Evolutionary conservation across 2,329 filamentous ascomycete genomes (phyloP).

Genomic region (Aquanectria penicillioides): DNA sequence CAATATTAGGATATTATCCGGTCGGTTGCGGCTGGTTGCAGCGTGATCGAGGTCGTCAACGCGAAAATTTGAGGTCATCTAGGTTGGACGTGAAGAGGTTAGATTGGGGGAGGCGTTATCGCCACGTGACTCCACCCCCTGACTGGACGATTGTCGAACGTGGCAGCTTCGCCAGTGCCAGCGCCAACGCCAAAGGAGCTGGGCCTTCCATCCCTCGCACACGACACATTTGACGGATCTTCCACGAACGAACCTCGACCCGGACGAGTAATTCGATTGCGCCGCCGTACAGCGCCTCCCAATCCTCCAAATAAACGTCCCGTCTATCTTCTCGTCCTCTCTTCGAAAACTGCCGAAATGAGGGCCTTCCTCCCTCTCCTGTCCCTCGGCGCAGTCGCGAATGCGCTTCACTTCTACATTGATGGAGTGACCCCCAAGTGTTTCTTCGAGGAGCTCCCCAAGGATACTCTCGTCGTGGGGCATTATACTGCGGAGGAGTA

Average conservation of each 20-base stretch:
- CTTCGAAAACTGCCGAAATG: slow-evolving; percentile 55
- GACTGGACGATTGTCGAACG: slow-evolving; percentile 56
- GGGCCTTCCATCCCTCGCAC: slow-evolving; percentile 22
- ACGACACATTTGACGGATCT: slow-evolving; percentile 15
- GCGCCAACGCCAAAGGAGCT: slow-evolving; percentile 27
- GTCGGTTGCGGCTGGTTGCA: slow-evolving; percentile 9
- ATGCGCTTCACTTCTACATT: slow-evolving; percentile 95
- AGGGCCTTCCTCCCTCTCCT: slow-evolving; percentile 72
- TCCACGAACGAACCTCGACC: slow-evolving; percentile 8
- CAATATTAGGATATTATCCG: not conserved
- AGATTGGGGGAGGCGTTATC: slow-evolving; percentile 25
- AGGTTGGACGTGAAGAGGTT: slow-evolving; percentile 17
- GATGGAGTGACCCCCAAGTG: slow-evolving; percentile 88
- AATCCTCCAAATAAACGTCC: not conserved
- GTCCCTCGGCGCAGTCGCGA: slow-evolving; percentile 71
- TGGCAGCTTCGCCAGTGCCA: slow-evolving; percentile 57
- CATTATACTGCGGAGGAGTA: slow-evolving; percentile 90
- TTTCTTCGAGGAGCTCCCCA: slow-evolving; percentile 98
- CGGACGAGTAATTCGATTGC: slow-evolving; percentile 29
- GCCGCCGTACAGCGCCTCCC: slow-evolving; percentile 13
- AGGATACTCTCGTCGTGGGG: slow-evolving; percentile 95
- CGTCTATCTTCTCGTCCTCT: not conserved
- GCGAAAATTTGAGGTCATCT: slow-evolving; percentile 24
- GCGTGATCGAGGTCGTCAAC: slow-evolving; percentile 13
- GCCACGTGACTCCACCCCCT: slow-evolving; percentile 51